A percentile compares a stretch with the other conserved stretches of the same genome.
Conservation (phyloP, 805 yeast genomes). For the Blastobotrys chiropterorum region DNA sequence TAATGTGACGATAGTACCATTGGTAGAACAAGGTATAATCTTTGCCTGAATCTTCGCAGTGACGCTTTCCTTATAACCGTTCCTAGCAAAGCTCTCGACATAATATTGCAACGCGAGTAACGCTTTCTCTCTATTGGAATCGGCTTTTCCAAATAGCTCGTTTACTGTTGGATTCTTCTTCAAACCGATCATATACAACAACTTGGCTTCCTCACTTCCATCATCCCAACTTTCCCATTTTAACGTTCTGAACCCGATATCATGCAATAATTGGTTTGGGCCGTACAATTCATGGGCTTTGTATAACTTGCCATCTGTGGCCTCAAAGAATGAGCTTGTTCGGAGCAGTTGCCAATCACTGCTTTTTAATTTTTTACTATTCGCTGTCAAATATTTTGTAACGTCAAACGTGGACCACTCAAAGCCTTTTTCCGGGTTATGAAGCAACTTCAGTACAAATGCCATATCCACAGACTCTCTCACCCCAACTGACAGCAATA, state of each 20-base stretch:
- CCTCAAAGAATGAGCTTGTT: slow-evolving; percentile 27
- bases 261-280: slow-evolving; percentile 24
- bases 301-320: slow-evolving; percentile 14
- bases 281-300: slow-evolving; percentile 27
- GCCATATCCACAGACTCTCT: slow-evolving; percentile 35
- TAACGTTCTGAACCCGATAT: slow-evolving; percentile 27
- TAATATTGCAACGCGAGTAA: slow-evolving; percentile 27
- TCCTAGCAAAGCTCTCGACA: slow-evolving; percentile 20
- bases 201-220: slow-evolving; percentile 23
- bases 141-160: slow-evolving; percentile 20
- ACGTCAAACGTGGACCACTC: slow-evolving; percentile 33
- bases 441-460: slow-evolving; percentile 31
- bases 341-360: slow-evolving; percentile 29
- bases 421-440: slow-evolving; percentile 19
- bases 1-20: slow-evolving; percentile 8
- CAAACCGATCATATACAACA: slow-evolving; percentile 30
- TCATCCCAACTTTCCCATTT: slow-evolving; percentile 27
- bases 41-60: slow-evolving; percentile 5
- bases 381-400: slow-evolving; percentile 29
- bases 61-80: slow-evolving; percentile 14
- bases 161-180: slow-evolving; percentile 22
- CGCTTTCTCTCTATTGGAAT: slow-evolving; percentile 10
- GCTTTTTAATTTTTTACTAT: slow-evolving; percentile 21
- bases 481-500: slow-evolving; percentile 28
- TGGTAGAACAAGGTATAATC: slow-evolving; percentile 20